phyloP scores from a whole-genome alignment of 441 rosid genomes.

The Raphanus hybrid region DNA sequence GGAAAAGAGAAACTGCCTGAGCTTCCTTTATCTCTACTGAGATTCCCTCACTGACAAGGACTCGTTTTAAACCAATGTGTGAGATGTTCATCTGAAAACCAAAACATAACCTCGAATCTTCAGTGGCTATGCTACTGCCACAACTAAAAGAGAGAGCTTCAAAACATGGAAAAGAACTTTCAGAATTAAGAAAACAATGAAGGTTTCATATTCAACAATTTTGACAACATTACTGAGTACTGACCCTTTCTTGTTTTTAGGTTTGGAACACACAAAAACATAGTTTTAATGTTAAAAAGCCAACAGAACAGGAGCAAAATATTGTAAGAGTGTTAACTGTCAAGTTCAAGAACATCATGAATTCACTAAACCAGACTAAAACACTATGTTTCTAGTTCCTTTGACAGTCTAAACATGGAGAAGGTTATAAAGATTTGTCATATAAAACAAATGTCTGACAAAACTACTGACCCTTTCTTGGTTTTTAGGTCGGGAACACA shows the following conservation, averaged over 20 bases:
- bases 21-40: slow-evolving; percentile 63
- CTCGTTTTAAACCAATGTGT: slow-evolving; percentile 53
- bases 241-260: not conserved
- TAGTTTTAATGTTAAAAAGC: not conserved
- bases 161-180: too few species aligned
- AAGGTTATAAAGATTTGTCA: not conserved
- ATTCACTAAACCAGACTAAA: not conserved
- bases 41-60: slow-evolving; percentile 73
- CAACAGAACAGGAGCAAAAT: not conserved
- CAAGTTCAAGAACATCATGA: not conserved
- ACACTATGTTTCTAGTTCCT: slow-evolving; percentile 2
- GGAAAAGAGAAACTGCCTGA: slow-evolving; percentile 60
- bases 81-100: slow-evolving; percentile 59
- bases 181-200: not conserved
- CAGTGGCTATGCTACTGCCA: not conserved
- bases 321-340: not conserved
- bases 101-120: slow-evolving; percentile 25
- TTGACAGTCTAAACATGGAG: not conserved
- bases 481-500: not conserved
- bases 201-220: not conserved
- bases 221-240: not conserved
- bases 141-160: not conserved
- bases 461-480: not conserved
- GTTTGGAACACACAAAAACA: not conserved
- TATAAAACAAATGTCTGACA: not conserved